These are phyloP conservation scores for Plasmodium falciparum DNA, from an alignment of 169 alveolate genomes.

Conservation along the genomic window DNA sequence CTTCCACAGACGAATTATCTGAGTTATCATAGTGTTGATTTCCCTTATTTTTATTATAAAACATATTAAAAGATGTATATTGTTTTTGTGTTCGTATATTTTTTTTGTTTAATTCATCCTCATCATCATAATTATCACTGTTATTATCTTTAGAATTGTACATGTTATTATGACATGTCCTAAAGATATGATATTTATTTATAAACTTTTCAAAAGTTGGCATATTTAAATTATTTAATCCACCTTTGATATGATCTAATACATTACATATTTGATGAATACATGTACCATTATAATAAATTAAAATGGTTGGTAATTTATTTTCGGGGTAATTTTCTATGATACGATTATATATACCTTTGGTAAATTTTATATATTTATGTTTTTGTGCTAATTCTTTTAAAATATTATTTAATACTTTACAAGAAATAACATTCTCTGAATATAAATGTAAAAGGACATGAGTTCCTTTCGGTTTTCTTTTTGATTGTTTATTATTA, in stretches of 20 bases:
- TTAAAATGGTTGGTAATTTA: constrained; percentile 82
- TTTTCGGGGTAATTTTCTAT: constrained; percentile 85
- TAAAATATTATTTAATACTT: constrained; percentile 68
- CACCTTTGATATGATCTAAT: constrained; percentile 32
- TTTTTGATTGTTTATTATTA: not conserved
- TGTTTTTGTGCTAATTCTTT: constrained; percentile 75
- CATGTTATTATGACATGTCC: not conserved
- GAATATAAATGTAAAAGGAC: constrained; percentile 83
- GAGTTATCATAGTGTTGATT: not conserved
- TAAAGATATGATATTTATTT: constrained; percentile 31
- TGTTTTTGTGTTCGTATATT: constrained; percentile 41
- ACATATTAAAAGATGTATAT: constrained; percentile 38
- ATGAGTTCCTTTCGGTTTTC: constrained; percentile 65
- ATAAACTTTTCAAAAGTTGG: constrained; percentile 33
- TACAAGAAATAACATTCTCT: constrained; percentile 80
- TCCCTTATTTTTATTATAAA: constrained; percentile 4
- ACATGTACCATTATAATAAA: constrained; percentile 84
- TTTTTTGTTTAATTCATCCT: not conserved
- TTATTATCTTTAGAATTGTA: not conserved
- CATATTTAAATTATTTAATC: constrained; percentile 36
- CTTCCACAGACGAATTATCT: constrained; percentile 20
- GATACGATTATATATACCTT: constrained; percentile 79
- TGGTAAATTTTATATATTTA: constrained; percentile 84
- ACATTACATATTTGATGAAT: constrained; percentile 80
- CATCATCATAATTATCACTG: constrained; percentile 4